Evolutionary conservation across 345 rosid genomes (phyloP).

Genomic region (Camelina hispida): DNA sequence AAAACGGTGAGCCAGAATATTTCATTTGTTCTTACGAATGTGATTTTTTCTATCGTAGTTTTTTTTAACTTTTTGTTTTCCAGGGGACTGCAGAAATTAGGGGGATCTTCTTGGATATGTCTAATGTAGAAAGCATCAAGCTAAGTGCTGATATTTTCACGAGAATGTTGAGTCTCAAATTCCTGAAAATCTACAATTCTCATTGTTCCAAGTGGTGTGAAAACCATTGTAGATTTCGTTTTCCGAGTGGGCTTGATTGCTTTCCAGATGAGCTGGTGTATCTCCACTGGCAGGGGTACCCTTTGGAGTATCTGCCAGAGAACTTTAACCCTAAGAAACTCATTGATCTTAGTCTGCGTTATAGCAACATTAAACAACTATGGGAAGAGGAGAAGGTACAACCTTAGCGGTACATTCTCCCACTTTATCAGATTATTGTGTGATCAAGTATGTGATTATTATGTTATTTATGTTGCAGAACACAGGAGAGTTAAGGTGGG

Average conservation of each 20-base stretch:
- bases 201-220: conserved; percentile 38
- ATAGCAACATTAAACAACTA: conserved; percentile 38
- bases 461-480: conserved; percentile 30
- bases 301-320: conserved; percentile 42
- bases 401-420: not conserved
- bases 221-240: conserved; percentile 26
- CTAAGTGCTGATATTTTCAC: conserved; percentile 32
- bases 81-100: conserved; percentile 43
- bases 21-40: not conserved
- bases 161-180: conserved; percentile 44
- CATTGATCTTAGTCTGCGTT: conserved; percentile 36
- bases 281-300: conserved; percentile 46
- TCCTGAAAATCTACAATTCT: conserved; percentile 43
- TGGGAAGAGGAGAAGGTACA: conserved; percentile 47
- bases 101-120: conserved; percentile 41
- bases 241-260: conserved; percentile 30
- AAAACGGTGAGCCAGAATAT: conserved; percentile 33
- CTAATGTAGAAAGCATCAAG: conserved; percentile 25
- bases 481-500: conserved; percentile 34
- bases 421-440: no score
- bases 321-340: conserved; percentile 39
- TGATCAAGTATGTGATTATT: not conserved
- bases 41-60: not conserved
- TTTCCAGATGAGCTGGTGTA: conserved; percentile 43
- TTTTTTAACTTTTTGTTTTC: not conserved